phyloP scores from a whole-genome alignment of 2,329 filamentous ascomycete species.

The Tolypocladium pustulatum region DNA sequence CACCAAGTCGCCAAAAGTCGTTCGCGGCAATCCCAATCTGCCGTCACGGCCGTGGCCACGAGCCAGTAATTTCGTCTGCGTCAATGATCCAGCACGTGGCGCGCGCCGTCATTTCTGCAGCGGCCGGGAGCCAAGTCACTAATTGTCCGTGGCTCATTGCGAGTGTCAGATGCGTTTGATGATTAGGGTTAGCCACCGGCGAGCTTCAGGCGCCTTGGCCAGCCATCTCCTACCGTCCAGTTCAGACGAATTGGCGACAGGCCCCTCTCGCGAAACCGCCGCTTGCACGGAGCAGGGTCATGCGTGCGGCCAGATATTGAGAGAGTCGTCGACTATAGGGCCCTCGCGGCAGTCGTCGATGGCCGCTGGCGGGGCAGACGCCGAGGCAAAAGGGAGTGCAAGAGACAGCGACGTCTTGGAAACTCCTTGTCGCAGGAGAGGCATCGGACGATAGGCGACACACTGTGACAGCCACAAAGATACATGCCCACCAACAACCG shows the following conservation, averaged over 20 bases:
- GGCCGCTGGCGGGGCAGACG: background rate
- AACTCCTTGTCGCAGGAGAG: background rate
- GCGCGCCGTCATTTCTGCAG: background rate
- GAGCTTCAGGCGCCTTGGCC: background rate
- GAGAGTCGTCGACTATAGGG: too few relatives aligned
- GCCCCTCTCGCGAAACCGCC: background rate
- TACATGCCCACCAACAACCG: background rate
- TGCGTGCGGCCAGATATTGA: background rate
- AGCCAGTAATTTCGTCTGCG: background rate
- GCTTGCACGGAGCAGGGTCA: background rate
- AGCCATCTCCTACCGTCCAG: background rate
- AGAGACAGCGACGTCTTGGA: background rate
- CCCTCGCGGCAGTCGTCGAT: background rate
- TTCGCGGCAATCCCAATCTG: background rate
- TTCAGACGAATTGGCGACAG: background rate
- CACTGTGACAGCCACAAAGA: background rate
- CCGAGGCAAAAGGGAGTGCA: background rate
- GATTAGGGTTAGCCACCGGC: background rate
- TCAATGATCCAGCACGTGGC: background rate
- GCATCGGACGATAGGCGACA: background rate
- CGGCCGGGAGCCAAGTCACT: background rate
- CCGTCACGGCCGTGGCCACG: background rate
- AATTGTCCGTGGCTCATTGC: background rate
- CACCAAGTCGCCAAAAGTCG: background rate
- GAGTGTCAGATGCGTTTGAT: slow-evolving; percentile 1